Base-by-base conservation (phyloP, 768 basidiomycete species). In the Boletus insuetus region DNA sequence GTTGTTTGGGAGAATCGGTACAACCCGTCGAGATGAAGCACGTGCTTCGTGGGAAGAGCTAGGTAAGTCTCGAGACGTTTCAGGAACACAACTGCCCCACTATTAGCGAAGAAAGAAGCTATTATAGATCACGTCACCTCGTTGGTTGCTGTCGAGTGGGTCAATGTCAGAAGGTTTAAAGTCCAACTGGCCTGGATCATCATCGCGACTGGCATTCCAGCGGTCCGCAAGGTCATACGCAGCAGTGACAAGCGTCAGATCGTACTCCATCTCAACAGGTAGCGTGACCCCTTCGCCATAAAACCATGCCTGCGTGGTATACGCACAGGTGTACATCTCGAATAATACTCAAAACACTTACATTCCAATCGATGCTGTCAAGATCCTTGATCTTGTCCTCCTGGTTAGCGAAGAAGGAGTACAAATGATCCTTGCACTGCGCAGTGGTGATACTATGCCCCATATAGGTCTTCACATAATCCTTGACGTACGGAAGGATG, bases 381-480 rank as follows among this genome's bases (percentile, higher is more conserved):
- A 86, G 71, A 7, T 72, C 73, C 44, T 73, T 72, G 53, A 82
- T 66, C 64, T 80, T 79, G 58, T 78, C 75, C 47, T 73, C 61
- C 50, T 76, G 64, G 40, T 66, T 67, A 48, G 69, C 63, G 61
- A 77, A 86, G 70, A 78, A 86, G 17, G 69, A 64, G 55, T 80
- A 86, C 26, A 86, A 58, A 60, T 86, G 82, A 1, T 73, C 72
- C 62, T 79, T 80, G 83, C 84, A 86, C 55, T 83, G 73, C 34
- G 75, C 72, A 7, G 82, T 84, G 10, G 77, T 78, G 64, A 86
- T 83, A 46, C 82, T 82, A 41, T 74, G 75, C 10, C 82, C 79
- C 59, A 74, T 77, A 64, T 80, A 85, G 3, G 81, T 82, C 46
- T 71, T 69, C 46, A 82, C 77, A 61, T 86, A 86, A 49, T 81